phyloP scores from a whole-genome alignment of 805 yeast genomes.

The Saccharomycopsis fibuligera region DNA sequence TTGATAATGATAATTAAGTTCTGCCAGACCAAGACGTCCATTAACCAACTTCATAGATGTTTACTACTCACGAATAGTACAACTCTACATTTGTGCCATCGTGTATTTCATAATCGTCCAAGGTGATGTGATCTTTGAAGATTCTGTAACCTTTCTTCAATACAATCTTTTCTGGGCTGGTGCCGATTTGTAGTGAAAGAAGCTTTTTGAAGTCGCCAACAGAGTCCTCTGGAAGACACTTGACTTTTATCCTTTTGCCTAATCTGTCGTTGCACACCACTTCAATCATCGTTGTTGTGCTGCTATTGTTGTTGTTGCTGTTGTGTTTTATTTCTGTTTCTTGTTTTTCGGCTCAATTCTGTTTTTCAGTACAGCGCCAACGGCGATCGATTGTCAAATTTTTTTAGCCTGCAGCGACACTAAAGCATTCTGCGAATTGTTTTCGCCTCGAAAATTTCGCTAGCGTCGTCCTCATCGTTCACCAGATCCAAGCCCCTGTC shows the following conservation, averaged over 20 bases:
- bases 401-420: background rate
- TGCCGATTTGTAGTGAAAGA: constrained; percentile 76
- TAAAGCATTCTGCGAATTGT: too few relatives aligned
- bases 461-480: too few relatives aligned
- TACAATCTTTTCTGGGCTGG: constrained; percentile 52
- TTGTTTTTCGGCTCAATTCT: too few relatives aligned
- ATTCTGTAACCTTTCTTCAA: constrained; percentile 82
- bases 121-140: constrained; percentile 80
- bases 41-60: background rate
- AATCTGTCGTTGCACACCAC: constrained; percentile 70
- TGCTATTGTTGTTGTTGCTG: too few relatives aligned
- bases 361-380: too few relatives aligned
- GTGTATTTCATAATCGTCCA: constrained; percentile 93
- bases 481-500: too few relatives aligned
- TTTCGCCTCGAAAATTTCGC: too few relatives aligned
- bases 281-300: constrained; percentile 68
- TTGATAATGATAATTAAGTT: too few relatives aligned
- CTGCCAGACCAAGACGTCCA: background rate
- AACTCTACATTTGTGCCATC: constrained; percentile 83
- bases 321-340: too few relatives aligned
- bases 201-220: constrained; percentile 88
- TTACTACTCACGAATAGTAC: constrained; percentile 47
- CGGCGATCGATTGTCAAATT: background rate
- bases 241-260: constrained; percentile 83
- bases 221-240: constrained; percentile 79